A percentile compares a stretch with the other conserved stretches of the same genome.
Evolutionary conservation across 176 grass and related monocot genomes (phyloP).

Genomic region (Guadua angustifolia): DNA sequence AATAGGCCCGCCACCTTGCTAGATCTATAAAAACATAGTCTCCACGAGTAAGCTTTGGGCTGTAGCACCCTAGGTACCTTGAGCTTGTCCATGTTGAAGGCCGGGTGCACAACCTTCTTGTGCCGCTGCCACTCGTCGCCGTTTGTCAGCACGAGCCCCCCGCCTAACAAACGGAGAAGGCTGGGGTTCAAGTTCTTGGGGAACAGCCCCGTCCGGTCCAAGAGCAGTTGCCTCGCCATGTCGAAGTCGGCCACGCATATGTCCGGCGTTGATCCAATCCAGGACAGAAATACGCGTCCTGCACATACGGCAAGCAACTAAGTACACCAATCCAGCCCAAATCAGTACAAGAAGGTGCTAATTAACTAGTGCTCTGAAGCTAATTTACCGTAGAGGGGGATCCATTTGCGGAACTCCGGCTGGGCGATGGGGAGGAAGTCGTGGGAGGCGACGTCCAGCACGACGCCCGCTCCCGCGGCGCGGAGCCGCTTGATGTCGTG

Average conservation of each 20-base stretch:
- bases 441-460: conserved; percentile 45
- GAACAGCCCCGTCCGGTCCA: conserved; percentile 55
- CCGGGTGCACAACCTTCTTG: conserved; percentile 59
- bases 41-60: not conserved
- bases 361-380: not conserved
- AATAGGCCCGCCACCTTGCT: accelerated
- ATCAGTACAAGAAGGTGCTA: not conserved
- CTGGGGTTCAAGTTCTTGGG: conserved; percentile 32
- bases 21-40: too few relatives aligned
- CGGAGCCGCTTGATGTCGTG: conserved; percentile 51
- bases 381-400: conserved; percentile 46
- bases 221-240: conserved; percentile 51
- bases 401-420: conserved; percentile 56
- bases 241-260: conserved; percentile 35
- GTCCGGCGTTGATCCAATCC: conserved; percentile 53
- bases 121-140: conserved; percentile 65
- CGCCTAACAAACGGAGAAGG: conserved; percentile 46
- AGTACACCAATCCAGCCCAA: not conserved
- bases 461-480: conserved; percentile 15
- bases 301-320: not conserved
- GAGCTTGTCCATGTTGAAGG: conserved; percentile 72
- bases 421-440: conserved; percentile 56
- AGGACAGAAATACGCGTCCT: conserved; percentile 61
- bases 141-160: conserved; percentile 46
- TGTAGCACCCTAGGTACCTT: conserved; percentile 36